Evolutionary conservation across 1,139 yeast genomes (phyloP).

Genomic region (Scheffersomyces lignicola): DNA sequence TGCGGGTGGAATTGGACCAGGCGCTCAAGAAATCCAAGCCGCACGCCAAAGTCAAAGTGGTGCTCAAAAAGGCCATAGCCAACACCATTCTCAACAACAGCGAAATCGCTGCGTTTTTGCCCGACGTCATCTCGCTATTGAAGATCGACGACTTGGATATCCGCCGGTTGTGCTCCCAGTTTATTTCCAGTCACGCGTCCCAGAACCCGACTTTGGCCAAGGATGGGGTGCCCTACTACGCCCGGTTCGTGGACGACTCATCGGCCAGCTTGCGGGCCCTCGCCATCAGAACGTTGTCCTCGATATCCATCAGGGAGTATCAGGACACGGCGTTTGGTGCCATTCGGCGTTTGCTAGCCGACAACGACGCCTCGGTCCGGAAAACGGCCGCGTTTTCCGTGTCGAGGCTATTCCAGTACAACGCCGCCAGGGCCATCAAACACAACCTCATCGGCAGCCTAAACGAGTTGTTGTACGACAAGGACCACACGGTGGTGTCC

Average conservation of each 20-base stretch:
- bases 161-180: slow-evolving; percentile 66
- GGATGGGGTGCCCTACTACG: slow-evolving; percentile 57
- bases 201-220: slow-evolving; percentile 53
- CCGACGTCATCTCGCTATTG: slow-evolving; percentile 65
- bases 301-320: slow-evolving; percentile 57
- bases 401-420: slow-evolving; percentile 64
- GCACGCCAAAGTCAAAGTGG: slow-evolving; percentile 50
- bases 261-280: slow-evolving; percentile 38
- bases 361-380: slow-evolving; percentile 60
- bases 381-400: slow-evolving; percentile 71
- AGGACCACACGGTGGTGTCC: slow-evolving; percentile 64
- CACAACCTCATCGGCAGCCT: slow-evolving; percentile 53
- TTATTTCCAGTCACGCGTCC: slow-evolving; percentile 59
- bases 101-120: slow-evolving; percentile 68
- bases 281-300: slow-evolving; percentile 65
- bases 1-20: slow-evolving; percentile 54
- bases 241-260: slow-evolving; percentile 48
- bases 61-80: slow-evolving; percentile 76
- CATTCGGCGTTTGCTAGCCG: slow-evolving; percentile 39
- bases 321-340: slow-evolving; percentile 31
- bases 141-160: slow-evolving; percentile 68
- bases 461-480: slow-evolving; percentile 58
- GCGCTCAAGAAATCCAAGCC: slow-evolving; percentile 56
- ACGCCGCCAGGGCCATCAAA: slow-evolving; percentile 46
- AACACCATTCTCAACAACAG: slow-evolving; percentile 81